Evolutionary conservation across 2,329 filamentous ascomycete genomes (phyloP).

Genomic region (Fragosphaeria purpurea): DNA sequence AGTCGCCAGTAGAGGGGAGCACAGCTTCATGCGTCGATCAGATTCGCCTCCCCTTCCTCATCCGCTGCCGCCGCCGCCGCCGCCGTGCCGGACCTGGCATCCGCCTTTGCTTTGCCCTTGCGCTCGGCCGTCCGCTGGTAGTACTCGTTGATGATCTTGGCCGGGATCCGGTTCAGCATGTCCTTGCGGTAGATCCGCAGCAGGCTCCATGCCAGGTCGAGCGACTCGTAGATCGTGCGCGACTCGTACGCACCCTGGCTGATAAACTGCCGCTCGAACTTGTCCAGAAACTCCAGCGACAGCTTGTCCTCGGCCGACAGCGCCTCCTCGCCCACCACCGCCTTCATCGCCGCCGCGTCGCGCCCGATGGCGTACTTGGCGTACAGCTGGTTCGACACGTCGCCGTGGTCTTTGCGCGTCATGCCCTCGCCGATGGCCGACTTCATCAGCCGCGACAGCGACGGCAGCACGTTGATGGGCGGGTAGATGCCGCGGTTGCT

Average conservation of each 20-base stretch:
- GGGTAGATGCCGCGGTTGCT: conserved; percentile 97
- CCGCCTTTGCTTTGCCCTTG: conserved; percentile 52
- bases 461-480: conserved; percentile 96
- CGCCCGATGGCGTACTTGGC: conserved; percentile 99
- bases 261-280: conserved; percentile 96
- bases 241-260: conserved; percentile 86
- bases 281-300: conserved; percentile 96
- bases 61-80: conserved; percentile 16
- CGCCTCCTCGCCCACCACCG: conserved; percentile 96
- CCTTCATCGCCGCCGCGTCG: conserved; percentile 98
- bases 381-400: conserved; percentile 98
- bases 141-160: conserved; percentile 73
- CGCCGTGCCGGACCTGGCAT: conserved; percentile 15
- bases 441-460: conserved; percentile 98
- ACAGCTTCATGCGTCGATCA: conserved; percentile 24
- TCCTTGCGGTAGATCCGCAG: conserved; percentile 98
- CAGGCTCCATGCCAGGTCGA: conserved; percentile 93
- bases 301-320: conserved; percentile 94
- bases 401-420: conserved; percentile 92
- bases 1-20: too few relatives aligned
- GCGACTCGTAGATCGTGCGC: conserved; percentile 81
- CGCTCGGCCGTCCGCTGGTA: conserved; percentile 59
- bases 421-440: conserved; percentile 96
- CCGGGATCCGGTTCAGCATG: conserved; percentile 86
- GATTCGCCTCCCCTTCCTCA: conserved; percentile 27